Evolutionary conservation across 2,329 filamentous ascomycete genomes (phyloP).

Genomic region (Rosellinia necatrix): DNA sequence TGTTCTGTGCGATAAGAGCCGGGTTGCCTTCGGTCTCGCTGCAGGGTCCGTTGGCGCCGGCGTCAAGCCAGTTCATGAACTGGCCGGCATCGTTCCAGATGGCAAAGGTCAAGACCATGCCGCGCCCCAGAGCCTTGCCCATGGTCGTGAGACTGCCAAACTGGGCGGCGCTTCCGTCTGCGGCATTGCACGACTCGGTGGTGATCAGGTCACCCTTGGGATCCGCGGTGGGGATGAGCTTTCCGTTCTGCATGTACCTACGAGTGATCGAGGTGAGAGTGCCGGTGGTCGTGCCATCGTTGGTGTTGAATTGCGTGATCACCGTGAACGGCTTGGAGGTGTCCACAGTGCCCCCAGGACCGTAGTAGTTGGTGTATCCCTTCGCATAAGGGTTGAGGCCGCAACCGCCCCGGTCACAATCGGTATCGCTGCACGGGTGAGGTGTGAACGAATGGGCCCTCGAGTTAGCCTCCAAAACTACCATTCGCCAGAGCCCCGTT

Average conservation of each 20-base stretch:
- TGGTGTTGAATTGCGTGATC: conserved; percentile 36
- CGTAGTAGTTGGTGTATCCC: conserved; percentile 38
- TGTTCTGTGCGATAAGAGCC: conserved; percentile 26
- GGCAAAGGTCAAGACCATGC: conserved; percentile 59
- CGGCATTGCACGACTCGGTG: conserved; percentile 34
- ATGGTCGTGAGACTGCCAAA: conserved; percentile 48
- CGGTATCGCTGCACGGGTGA: conserved; percentile 57
- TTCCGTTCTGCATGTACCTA: conserved; percentile 55
- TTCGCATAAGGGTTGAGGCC: conserved; percentile 44
- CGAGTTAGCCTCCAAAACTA: conserved; percentile 65
- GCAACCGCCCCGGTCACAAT: conserved; percentile 47
- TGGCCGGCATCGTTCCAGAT: conserved; percentile 60
- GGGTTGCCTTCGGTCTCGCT: conserved; percentile 58
- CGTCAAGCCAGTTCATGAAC: conserved; percentile 63
- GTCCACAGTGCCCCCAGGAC: conserved; percentile 33
- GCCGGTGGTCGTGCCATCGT: conserved; percentile 28
- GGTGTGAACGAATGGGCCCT: conserved; percentile 62
- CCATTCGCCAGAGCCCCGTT: not conserved
- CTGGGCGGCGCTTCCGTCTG: conserved; percentile 30
- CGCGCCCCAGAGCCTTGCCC: conserved; percentile 50
- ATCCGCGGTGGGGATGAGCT: conserved; percentile 48
- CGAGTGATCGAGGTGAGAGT: conserved; percentile 52
- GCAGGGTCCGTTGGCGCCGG: conserved; percentile 57
- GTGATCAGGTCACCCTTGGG: conserved; percentile 34
- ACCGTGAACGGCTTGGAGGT: conserved; percentile 38